Base-by-base conservation (phyloP, 768 basidiomycete genomes). In the Symmetrospora coprosmae region DNA sequence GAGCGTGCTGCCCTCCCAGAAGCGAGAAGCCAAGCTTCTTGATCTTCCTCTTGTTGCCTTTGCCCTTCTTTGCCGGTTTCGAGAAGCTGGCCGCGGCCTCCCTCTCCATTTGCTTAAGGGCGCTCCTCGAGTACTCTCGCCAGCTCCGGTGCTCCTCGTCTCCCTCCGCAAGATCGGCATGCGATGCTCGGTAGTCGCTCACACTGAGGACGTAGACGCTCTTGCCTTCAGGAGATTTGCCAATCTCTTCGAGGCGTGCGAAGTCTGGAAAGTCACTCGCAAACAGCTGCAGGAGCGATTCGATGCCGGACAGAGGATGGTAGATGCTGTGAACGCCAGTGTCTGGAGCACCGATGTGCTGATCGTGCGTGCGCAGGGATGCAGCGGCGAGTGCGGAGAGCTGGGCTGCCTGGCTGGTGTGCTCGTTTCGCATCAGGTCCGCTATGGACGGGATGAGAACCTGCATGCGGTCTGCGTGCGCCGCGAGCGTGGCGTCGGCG, bases 1-100 rank as follows among this genome's bases (percentile, higher is more conserved):
- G 75, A 17, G 82, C 83, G 69, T 87, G 85, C 67, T 84, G 83
- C 0, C 83, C 82, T 16, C 83, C 83, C 2, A 80, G 73, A 35
- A 88, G 75, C 11, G 87, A 79, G 64, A 87, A 79, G 11, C 81
- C 82, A 25, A 78, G 68, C 66, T 78, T 79, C 45, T 62, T 66
- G 28, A 58, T 38, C 52, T 52, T 60, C 16, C 48, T 50, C 46
- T 59, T 59, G n/a, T n/a, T n/a, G n/a, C n/a, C n/a, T n/a, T n/a
- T n/a, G n/a, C n/a, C n/a, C n/a, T n/a, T n/a, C n/a, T n/a, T n/a
- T n/a, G n/a, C n/a, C n/a, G n/a, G n/a, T n/a, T 55, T 50, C 56
- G 21, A 14, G 23, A n/a, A 14, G n/a, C 35, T 25, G 3, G 13
- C 23, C 9, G 27, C 30, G 46, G 30, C 28, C 61, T 49, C 45